Evolutionary conservation across 2,329 filamentous ascomycete species (phyloP), one percentile per base, ranked within the genome.

Genomic region (Cladobotryum mycophilum): DNA sequence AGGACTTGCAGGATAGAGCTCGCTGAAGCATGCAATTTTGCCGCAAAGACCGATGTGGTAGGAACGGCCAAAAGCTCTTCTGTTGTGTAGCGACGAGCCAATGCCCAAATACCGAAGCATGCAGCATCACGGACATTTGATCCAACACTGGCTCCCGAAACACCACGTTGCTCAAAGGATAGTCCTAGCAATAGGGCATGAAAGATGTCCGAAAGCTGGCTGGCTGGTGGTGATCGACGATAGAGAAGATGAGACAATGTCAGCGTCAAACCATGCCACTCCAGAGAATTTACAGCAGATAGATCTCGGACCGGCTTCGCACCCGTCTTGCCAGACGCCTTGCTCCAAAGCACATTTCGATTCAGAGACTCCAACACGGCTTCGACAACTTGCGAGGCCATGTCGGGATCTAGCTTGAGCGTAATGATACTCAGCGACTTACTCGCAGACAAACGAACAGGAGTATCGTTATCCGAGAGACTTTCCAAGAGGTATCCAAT

Each of bases 71-170:
- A 74, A 6, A 97, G 76, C 65, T 97, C 92, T 1, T 73, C 63
- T 0, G 90, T 96, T 1, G 81, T 84, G 61, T 97, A 99, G 49
- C 92, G 85, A 49, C 93, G 80, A 18, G 92, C 89, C 7, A 97
- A 67, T 1, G 91, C 87, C 93, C 93, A 99, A 20, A 97, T 85
- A 6, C 93, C 93, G 65, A 97, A 99, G 65, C 91, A 96, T 3
- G 93, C 89, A 12, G 93, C 92, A 70, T 99, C 93, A 43, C 93
- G 82, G 14, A 99, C 91, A 59, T 95, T 96, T 1, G 88, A 86
- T 2, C 93, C 93, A 11, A 92, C 76, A 3, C 89, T 91, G 12
- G 80, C 83, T n/a, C 93, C 92, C 3, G 89, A 89, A 0, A 89
- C 81, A 42, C 86, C 88, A 52, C 91, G 80, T 61, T 96, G 89